These are phyloP conservation scores for Umbelopsis vinacea DNA, from an alignment of 192 early-diverging fungal species.

Conservation along the genomic window DNA sequence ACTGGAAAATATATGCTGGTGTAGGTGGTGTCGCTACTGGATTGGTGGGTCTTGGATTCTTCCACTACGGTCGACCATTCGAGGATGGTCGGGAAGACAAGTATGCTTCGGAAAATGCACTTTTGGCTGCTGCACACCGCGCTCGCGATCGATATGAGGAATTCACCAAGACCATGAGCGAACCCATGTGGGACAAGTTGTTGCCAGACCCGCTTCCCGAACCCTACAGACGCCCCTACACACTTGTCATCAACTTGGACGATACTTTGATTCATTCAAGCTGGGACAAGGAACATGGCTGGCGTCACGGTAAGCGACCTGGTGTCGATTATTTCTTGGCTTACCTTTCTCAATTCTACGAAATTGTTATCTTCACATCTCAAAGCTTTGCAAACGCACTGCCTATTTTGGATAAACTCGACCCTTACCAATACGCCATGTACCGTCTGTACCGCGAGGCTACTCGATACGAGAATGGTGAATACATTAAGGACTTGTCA, in stretches of 20 bases:
- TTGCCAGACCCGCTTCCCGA: conserved; percentile 89
- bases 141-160: conserved; percentile 35
- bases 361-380: conserved; percentile 95
- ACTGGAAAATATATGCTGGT: conserved; percentile 43
- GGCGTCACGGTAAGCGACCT: conserved; percentile 95
- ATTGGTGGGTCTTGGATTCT: conserved; percentile 39
- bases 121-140: conserved; percentile 38
- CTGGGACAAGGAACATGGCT: conserved; percentile 96
- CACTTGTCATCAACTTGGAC: conserved; percentile 93
- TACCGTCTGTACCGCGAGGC: conserved; percentile 93
- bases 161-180: conserved; percentile 46
- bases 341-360: conserved; percentile 89
- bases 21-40: conserved; percentile 41
- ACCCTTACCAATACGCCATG: conserved; percentile 85
- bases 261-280: conserved; percentile 92
- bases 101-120: conserved; percentile 35
- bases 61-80: conserved; percentile 49
- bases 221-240: conserved; percentile 86
- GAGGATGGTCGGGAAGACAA: conserved; percentile 41
- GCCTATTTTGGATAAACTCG: conserved; percentile 86
- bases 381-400: conserved; percentile 82
- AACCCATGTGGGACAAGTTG: conserved; percentile 85
- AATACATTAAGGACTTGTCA: conserved; percentile 86
- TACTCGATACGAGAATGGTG: conserved; percentile 84
- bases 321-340: conserved; percentile 95